A percentile compares a stretch with the other conserved stretches of the same genome.
phyloP scores from a whole-genome alignment of 108 stramenopile species.

The Nitzschia palea region DNA sequence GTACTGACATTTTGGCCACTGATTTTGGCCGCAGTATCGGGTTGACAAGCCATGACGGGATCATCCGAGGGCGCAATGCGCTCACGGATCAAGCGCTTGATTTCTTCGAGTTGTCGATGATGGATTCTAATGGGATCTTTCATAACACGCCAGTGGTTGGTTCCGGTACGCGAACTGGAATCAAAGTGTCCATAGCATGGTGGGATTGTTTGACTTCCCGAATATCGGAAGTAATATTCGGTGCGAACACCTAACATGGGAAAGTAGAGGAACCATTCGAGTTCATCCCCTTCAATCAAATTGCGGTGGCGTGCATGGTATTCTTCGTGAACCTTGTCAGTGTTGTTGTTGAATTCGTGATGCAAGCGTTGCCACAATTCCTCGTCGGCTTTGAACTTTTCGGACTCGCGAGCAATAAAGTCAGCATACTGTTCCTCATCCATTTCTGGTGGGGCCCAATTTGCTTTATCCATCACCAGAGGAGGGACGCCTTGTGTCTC shows the following conservation, averaged over 20 bases:
- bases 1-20: constrained; percentile 19
- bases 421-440: constrained; percentile 19
- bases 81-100: constrained; percentile 33
- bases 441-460: constrained; percentile 11
- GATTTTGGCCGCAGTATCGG: constrained; percentile 36
- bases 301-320: constrained; percentile 11
- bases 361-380: background rate
- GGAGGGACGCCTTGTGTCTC: constrained; percentile 10
- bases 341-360: constrained; percentile 4
- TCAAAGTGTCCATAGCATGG: constrained; percentile 38
- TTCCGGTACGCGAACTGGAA: background rate
- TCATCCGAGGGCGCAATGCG: constrained; percentile 39
- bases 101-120: constrained; percentile 30
- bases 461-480: constrained; percentile 20
- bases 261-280: constrained; percentile 32
- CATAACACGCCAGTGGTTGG: constrained; percentile 37
- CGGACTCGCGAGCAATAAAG: constrained; percentile 5
- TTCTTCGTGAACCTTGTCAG: constrained; percentile 15
- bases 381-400: constrained; percentile 18
- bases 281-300: constrained; percentile 21
- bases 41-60: constrained; percentile 9
- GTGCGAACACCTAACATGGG: constrained; percentile 34
- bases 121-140: constrained; percentile 44
- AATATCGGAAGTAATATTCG: constrained; percentile 34
- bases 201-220: constrained; percentile 37